These are phyloP conservation scores for Exophiala spinifera DNA, from an alignment of 2,329 filamentous ascomycete species.

Conservation along the genomic window DNA sequence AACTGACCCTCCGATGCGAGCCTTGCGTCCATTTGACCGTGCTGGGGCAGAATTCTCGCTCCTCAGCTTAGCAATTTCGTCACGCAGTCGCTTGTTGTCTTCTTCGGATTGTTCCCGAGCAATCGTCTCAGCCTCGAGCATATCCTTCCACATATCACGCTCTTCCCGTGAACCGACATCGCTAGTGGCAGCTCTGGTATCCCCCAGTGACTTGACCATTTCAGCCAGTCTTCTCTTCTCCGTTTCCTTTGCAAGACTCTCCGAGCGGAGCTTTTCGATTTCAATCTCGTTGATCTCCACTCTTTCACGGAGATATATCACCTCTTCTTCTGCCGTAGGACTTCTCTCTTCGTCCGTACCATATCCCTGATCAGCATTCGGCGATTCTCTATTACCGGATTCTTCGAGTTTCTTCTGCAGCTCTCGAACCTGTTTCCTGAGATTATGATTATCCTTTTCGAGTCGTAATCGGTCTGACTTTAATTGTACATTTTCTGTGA, in stretches of 20 bases:
- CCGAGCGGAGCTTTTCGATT: conserved; percentile 76
- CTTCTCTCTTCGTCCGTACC: conserved; percentile 53
- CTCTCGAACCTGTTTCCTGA: conserved; percentile 79
- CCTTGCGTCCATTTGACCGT: conserved; percentile 35
- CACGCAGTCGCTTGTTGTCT: conserved; percentile 76
- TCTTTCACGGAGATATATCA: conserved; percentile 77
- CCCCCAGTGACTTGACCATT: conserved; percentile 65
- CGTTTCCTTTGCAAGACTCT: conserved; percentile 73
- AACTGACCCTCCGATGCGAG: conserved; percentile 36
- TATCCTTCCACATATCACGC: conserved; percentile 86
- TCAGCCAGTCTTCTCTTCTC: conserved; percentile 86
- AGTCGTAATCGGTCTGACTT: conserved; percentile 85
- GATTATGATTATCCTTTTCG: conserved; percentile 82
- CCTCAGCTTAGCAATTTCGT: conserved; percentile 73
- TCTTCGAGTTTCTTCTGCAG: conserved; percentile 74
- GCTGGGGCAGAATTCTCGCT: conserved; percentile 38
- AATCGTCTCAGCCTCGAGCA: conserved; percentile 86
- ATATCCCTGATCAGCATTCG: conserved; percentile 49
- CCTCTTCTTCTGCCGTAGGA: conserved; percentile 69
- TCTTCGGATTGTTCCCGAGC: conserved; percentile 87
- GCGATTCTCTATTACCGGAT: conserved; percentile 40
- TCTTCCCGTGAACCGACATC: conserved; percentile 49
- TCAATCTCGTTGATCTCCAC: conserved; percentile 80
- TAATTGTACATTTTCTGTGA: conserved; percentile 92
- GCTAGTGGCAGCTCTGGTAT: conserved; percentile 48